These are phyloP conservation scores for Fusarium xylarioides DNA, from an alignment of 2,329 filamentous ascomycete genomes.

Conservation along the genomic window DNA sequence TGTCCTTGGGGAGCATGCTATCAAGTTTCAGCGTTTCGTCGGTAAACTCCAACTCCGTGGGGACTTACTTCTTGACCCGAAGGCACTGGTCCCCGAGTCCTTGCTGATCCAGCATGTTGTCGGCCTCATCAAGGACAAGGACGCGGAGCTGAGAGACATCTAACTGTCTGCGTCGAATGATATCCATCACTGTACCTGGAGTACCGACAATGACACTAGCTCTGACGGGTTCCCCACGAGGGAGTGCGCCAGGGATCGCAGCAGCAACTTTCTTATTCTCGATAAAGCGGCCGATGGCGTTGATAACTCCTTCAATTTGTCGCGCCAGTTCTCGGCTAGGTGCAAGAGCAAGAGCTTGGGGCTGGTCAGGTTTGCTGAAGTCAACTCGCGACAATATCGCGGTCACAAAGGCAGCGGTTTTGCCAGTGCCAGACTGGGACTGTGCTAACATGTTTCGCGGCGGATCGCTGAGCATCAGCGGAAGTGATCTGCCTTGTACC, in stretches of 20 bases:
- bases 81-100: constrained; percentile 95
- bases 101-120: constrained; percentile 98
- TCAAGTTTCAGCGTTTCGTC: constrained; percentile 44
- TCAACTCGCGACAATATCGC: constrained; percentile 91
- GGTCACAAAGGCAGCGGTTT: constrained; percentile 95
- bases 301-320: constrained; percentile 89
- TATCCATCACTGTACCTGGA: constrained; percentile 89
- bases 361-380: constrained; percentile 70
- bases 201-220: constrained; percentile 90
- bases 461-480: constrained; percentile 86
- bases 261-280: constrained; percentile 78
- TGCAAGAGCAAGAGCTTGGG: constrained; percentile 89
- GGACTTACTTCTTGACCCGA: constrained; percentile 78
- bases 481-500: constrained; percentile 94
- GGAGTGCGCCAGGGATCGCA: constrained; percentile 81
- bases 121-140: constrained; percentile 93
- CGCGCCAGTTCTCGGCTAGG: constrained; percentile 94
- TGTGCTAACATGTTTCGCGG: constrained; percentile 95
- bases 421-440: constrained; percentile 98
- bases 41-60: background rate
- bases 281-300: constrained; percentile 85
- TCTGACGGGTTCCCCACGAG: constrained; percentile 73
- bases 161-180: constrained; percentile 80
- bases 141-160: constrained; percentile 77
- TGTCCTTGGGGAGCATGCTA: constrained; percentile 75